These are phyloP conservation scores for Fusarium nanum DNA, from an alignment of 2,329 filamentous ascomycete genomes.

Conservation along the genomic window DNA sequence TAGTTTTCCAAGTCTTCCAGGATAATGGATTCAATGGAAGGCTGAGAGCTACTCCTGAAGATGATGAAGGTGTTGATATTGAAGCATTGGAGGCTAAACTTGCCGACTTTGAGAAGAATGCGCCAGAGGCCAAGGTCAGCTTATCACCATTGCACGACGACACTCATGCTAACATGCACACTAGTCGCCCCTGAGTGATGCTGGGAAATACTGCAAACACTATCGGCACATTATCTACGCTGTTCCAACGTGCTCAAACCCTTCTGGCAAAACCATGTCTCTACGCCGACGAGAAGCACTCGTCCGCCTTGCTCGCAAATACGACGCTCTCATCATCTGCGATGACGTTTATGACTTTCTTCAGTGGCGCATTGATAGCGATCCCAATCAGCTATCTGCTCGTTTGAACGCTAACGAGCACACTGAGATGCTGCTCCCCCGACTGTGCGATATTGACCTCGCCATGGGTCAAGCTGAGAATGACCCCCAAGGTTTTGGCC, in stretches of 20 bases:
- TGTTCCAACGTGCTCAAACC: constrained; percentile 90
- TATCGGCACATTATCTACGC: constrained; percentile 91
- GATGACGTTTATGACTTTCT: constrained; percentile 97
- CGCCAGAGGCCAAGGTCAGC: constrained; percentile 29
- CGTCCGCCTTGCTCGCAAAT: constrained; percentile 79
- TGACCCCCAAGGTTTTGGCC: constrained; percentile 71
- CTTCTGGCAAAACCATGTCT: constrained; percentile 85
- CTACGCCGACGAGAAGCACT: constrained; percentile 73
- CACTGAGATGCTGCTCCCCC: constrained; percentile 70
- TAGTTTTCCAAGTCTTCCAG: constrained; percentile 87
- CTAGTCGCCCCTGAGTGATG: constrained; percentile 63
- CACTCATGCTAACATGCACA: constrained; percentile 6
- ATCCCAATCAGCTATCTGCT: constrained; percentile 39
- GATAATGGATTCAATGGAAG: constrained; percentile 79
- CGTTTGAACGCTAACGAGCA: constrained; percentile 47
- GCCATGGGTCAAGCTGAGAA: constrained; percentile 66
- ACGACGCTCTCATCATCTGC: constrained; percentile 83
- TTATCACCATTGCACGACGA: not conserved
- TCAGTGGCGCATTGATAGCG: constrained; percentile 71
- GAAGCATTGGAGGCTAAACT: constrained; percentile 56
- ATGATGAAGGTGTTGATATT: constrained; percentile 80
- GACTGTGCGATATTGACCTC: constrained; percentile 82
- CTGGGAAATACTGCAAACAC: constrained; percentile 74
- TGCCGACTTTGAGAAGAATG: constrained; percentile 45
- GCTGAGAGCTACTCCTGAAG: constrained; percentile 78